Percentiles rank a stretch among this genome's conserved stretches.
Evolutionary conservation across 306 rosid genomes (phyloP).

Genomic region (Datisca glomerata): DNA sequence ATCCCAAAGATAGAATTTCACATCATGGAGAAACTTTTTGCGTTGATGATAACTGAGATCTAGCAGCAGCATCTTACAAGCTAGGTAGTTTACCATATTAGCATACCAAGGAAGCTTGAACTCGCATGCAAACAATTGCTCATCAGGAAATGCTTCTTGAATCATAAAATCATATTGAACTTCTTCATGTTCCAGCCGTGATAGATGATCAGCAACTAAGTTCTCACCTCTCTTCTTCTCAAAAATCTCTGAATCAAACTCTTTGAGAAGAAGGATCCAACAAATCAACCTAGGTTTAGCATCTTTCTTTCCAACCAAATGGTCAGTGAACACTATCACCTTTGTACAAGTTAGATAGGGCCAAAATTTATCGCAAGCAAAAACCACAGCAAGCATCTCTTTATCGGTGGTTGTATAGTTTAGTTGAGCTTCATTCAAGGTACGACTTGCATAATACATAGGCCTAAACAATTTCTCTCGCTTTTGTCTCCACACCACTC

Average conservation of each 20-base stretch:
- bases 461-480: no score
- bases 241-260: neutral
- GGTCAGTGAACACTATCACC: no score
- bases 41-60: neutral
- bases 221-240: neutral
- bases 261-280: neutral
- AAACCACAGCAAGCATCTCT: no score
- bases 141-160: neutral
- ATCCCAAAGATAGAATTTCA: neutral
- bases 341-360: no score
- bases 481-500: no score
- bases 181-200: neutral
- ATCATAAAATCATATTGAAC: no score
- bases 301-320: neutral
- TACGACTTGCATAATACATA: no score
- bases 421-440: no score
- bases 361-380: no score
- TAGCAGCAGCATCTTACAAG: neutral
- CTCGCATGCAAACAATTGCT: neutral
- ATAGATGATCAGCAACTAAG: neutral
- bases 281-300: neutral
- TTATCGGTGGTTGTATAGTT: no score
- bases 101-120: neutral
- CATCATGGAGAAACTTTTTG: neutral
- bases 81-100: neutral